Conservation (phyloP, 345 rosid species). For the Viola odorata region DNA sequence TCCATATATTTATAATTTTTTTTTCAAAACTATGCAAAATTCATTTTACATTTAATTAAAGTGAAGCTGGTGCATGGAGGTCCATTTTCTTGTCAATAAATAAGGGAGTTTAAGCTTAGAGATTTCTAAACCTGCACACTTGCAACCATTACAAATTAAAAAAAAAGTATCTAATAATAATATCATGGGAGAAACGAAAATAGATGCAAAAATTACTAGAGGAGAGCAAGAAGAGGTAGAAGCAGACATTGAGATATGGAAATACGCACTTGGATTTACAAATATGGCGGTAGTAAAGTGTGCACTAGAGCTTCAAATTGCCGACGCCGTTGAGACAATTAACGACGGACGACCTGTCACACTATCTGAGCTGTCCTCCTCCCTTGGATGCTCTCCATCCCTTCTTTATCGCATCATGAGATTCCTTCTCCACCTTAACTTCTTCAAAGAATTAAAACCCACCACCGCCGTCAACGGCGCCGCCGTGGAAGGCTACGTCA, state of each 20-base stretch:
- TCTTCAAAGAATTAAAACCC: constrained; percentile 42
- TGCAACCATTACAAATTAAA: too few relatives aligned
- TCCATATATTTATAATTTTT: too few relatives aligned
- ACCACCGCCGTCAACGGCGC: constrained; percentile 14
- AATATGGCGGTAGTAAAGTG: constrained; percentile 66
- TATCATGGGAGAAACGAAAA: not conserved
- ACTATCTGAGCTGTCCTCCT: constrained; percentile 42
- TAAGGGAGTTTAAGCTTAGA: too few relatives aligned
- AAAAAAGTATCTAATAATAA: too few relatives aligned
- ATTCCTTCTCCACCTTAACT: constrained; percentile 41
- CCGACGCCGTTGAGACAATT: constrained; percentile 54
- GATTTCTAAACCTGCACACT: too few relatives aligned
- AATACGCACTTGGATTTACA: constrained; percentile 40
- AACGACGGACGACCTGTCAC: constrained; percentile 41
- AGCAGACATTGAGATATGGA: constrained; percentile 52
- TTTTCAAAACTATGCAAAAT: too few relatives aligned
- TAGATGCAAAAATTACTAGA: too few relatives aligned
- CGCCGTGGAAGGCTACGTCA: constrained; percentile 27
- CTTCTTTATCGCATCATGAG: constrained; percentile 57
- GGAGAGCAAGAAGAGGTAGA: constrained; percentile 32
- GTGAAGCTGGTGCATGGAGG: too few relatives aligned
- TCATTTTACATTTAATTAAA: too few relatives aligned
- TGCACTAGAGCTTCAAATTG: constrained; percentile 65
- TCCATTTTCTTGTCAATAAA: too few relatives aligned
- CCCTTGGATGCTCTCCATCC: constrained; percentile 41